phyloP scores from a whole-genome alignment of 768 basidiomycete genomes.

The Collybiopsis confluens region DNA sequence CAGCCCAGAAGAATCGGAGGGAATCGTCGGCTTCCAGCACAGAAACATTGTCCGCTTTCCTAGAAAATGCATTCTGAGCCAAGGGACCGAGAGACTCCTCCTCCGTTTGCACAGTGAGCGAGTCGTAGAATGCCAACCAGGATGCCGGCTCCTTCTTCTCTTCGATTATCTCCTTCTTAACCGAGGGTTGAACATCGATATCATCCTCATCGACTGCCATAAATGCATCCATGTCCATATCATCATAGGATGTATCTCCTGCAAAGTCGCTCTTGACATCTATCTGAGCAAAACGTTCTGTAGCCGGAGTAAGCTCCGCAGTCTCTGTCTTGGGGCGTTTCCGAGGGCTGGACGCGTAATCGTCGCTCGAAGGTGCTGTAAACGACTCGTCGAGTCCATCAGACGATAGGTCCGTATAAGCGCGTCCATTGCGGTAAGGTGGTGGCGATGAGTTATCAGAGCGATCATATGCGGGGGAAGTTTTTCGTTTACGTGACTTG shows the following conservation, averaged over 20 bases:
- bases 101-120: slow-evolving; percentile 55
- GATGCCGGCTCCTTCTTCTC: slow-evolving; percentile 28
- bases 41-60: slow-evolving; percentile 38
- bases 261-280: slow-evolving; percentile 50
- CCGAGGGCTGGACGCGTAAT: slow-evolving; percentile 60
- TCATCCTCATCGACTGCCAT: slow-evolving; percentile 58
- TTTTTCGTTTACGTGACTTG: slow-evolving; percentile 62
- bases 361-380: slow-evolving; percentile 50
- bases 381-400: slow-evolving; percentile 39
- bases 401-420: slow-evolving; percentile 40
- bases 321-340: slow-evolving; percentile 54
- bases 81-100: slow-evolving; percentile 62
- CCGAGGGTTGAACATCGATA: slow-evolving; percentile 18
- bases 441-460: slow-evolving; percentile 38
- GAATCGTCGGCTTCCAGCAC: slow-evolving; percentile 83
- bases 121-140: slow-evolving; percentile 76
- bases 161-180: slow-evolving; percentile 43
- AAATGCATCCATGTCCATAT: slow-evolving; percentile 58
- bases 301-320: slow-evolving; percentile 47
- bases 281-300: slow-evolving; percentile 53
- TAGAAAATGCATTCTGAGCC: slow-evolving; percentile 26
- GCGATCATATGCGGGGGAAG: slow-evolving; percentile 43
- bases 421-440: slow-evolving; percentile 29
- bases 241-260: slow-evolving; percentile 41
- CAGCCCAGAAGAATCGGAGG: slow-evolving; percentile 92